These are phyloP conservation scores for Herpetomonas samuelpessoai DNA, from an alignment of 208 protist genomes.

Conservation along the genomic window DNA sequence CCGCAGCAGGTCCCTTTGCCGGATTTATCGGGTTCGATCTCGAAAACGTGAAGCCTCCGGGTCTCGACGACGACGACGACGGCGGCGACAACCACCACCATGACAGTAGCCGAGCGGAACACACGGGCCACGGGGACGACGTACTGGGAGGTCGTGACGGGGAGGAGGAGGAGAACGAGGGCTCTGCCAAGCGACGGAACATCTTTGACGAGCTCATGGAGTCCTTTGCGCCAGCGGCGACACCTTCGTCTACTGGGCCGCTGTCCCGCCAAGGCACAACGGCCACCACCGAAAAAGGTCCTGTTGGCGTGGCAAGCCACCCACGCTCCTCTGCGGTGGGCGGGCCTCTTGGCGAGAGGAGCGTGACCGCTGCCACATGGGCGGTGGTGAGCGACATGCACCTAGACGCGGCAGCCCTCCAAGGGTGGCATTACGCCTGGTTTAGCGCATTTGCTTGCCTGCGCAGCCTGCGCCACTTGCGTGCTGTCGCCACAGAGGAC, in stretches of 20 bases:
- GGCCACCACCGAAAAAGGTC: too few relatives aligned
- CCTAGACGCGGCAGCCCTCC: neutral
- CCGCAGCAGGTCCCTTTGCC: too few relatives aligned
- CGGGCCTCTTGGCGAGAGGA: too few relatives aligned
- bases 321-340: too few relatives aligned
- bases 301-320: too few relatives aligned
- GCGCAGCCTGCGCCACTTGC: slow-evolving; percentile 12
- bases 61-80: neutral
- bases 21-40: neutral
- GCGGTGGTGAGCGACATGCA: too few relatives aligned
- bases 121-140: too few relatives aligned
- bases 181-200: neutral
- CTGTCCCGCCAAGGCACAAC: too few relatives aligned
- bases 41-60: neutral
- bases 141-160: neutral
- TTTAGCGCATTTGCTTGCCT: neutral
- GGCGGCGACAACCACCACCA: neutral
- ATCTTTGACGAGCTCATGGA: neutral
- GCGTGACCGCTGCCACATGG: too few relatives aligned
- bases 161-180: neutral
- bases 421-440: neutral
- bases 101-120: too few relatives aligned
- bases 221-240: neutral
- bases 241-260: too few relatives aligned
- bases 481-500: slow-evolving; percentile 9